phyloP scores from a whole-genome alignment of 2,329 filamentous ascomycete genomes.

The Calycina marina region DNA sequence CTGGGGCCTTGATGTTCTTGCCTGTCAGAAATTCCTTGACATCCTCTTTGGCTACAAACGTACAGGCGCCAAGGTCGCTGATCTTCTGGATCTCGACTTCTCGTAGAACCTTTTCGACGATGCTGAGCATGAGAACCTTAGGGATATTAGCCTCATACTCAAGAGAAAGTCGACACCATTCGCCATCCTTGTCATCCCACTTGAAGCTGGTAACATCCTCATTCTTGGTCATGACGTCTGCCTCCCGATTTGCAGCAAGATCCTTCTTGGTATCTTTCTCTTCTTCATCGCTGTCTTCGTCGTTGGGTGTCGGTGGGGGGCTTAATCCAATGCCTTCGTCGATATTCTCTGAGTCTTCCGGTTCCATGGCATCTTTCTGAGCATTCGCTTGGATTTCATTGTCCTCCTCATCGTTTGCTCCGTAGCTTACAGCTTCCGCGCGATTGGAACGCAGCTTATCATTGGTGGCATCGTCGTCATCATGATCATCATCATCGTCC shows the following conservation, averaged over 20 bases:
- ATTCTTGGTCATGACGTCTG: constrained; percentile 48
- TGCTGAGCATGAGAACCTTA: constrained; percentile 83
- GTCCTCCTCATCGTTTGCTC: constrained; percentile 85
- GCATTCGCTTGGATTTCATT: constrained; percentile 54
- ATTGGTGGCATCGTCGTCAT: constrained; percentile 63
- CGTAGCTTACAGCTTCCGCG: constrained; percentile 73
- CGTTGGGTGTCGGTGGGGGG: constrained; percentile 24
- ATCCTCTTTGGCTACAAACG: constrained; percentile 46
- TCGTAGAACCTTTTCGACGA: constrained; percentile 70
- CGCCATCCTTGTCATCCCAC: constrained; percentile 61
- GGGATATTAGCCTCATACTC: constrained; percentile 68
- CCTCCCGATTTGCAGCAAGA: constrained; percentile 32
- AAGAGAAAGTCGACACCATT: constrained; percentile 67
- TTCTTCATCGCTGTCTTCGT: constrained; percentile 24
- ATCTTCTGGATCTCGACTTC: constrained; percentile 81
- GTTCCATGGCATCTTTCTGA: constrained; percentile 37
- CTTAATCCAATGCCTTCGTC: constrained; percentile 38
- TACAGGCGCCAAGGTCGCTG: constrained; percentile 58
- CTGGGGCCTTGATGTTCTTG: constrained; percentile 33
- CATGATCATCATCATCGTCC: constrained; percentile 38
- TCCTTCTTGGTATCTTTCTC: constrained; percentile 14
- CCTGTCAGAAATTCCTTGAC: constrained; percentile 32
- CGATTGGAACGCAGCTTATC: constrained; percentile 65
- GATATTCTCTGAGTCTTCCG: constrained; percentile 35
- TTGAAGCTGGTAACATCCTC: constrained; percentile 60